Conservation (phyloP, 176 grass and related monocot species). For the Sorghum bicolor region Sorghum_bicolor_NCBIv3 NC_012878.2:51305501-51306000, state of each 20-base stretch:
- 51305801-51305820: constrained; percentile 12
- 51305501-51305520: constrained; percentile 29
- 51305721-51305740: constrained; percentile 9
- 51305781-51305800: constrained; percentile 27
- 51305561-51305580: constrained; percentile 30
- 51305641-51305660: constrained; percentile 6
- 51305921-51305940: constrained; percentile 31
- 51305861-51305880: constrained; percentile 22
- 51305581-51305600: constrained; percentile 55
- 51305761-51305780: constrained; percentile 14
- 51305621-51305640: constrained; percentile 30
- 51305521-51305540: constrained; percentile 24
- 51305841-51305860: constrained; percentile 32
- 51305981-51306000: constrained; percentile 25
- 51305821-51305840: constrained; percentile 27
- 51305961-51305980: neutral
- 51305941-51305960: constrained; percentile 36
- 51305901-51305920: constrained; percentile 28
- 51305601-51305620: constrained; percentile 90
- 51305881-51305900: constrained; percentile 22
- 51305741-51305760: constrained; percentile 25
- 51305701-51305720: constrained; percentile 34
- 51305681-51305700: neutral
- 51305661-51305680: constrained; percentile 48
- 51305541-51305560: constrained; percentile 20